Base-by-base conservation (phyloP, 1,284 basidiomycete species). In the Ceratobasidium sp. region DNA sequence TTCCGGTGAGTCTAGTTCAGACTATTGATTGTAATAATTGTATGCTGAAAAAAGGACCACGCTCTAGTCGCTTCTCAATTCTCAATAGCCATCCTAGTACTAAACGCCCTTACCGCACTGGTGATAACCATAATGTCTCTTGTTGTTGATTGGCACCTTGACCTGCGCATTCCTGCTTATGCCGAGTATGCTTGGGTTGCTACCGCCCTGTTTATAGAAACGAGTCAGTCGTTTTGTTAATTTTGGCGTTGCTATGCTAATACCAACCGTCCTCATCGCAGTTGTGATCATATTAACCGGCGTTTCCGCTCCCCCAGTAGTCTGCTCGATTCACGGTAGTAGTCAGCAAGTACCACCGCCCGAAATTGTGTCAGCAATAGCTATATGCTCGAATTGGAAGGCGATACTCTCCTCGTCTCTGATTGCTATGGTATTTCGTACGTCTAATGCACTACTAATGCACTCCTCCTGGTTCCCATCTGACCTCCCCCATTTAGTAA, bases 141-240 rank as follows among this genome's bases (percentile, higher is more conserved):
- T 8, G 46, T 69, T n/a, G 16, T 69, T 18, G 64, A 69, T 28
- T 69, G 64, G 64, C 64, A 69, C 26, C 41, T 55, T 28, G 52
- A 54, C 38, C 18, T 69, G 14, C 52, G 21, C 6, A 50, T 57
- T 16, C 50, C 64, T 14, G 64, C 64, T 7, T 69, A 57, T 28
- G 23, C 18, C 23, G 64, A 69, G 21, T 69, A 35, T 43, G 21
- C 38, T 1, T 69, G 64, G 64, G 38, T 69, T 54, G 52, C 35
- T n/a, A 9, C 32, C 8, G 38, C 52, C 3, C 43, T 35, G 50
- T 54, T 50, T 38, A 43, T 69, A 18, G 49, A 69, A 46, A 23
- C 57, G 30, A 52, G 64, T 69, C n/a, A 57, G 52, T n/a, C 7
- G 14, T 11, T 35, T 26, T 13, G 11, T 11, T 1, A 5, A 5